phyloP scores from a whole-genome alignment of 768 basidiomycete genomes.

The Kwoniella sp. region DNA sequence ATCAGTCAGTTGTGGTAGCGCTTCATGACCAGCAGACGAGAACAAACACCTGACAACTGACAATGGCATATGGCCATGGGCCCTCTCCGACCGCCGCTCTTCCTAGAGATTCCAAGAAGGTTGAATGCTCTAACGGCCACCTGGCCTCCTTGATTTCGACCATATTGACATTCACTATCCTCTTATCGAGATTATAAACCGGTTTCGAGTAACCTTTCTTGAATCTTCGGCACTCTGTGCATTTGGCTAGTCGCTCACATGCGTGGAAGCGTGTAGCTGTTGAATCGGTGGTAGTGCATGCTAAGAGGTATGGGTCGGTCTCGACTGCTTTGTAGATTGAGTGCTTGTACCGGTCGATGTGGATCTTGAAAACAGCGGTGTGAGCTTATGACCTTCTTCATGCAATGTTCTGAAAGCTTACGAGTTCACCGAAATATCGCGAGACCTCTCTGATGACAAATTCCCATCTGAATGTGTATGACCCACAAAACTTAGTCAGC shows the following conservation, averaged over 20 bases:
- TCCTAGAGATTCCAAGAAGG: conserved; percentile 58
- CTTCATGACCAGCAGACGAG: too few relatives aligned
- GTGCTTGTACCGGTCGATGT: conserved; percentile 86
- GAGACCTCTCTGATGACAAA: conserved; percentile 79
- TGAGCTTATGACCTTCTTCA: too few relatives aligned
- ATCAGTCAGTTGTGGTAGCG: neutral
- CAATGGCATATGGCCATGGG: conserved; percentile 65
- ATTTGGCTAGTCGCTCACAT: conserved; percentile 81
- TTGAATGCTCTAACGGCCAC: conserved; percentile 63
- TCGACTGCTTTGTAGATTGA: conserved; percentile 69
- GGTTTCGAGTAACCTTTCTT: conserved; percentile 53
- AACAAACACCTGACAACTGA: conserved; percentile 45
- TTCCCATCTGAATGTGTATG: too few relatives aligned
- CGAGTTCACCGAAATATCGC: conserved; percentile 62
- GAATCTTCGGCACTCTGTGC: conserved; percentile 53
- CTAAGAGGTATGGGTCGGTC: conserved; percentile 58
- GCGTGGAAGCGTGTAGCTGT: conserved; percentile 81
- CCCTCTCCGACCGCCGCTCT: conserved; percentile 37
- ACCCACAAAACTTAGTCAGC: too few relatives aligned
- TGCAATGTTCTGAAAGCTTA: conserved; percentile 3
- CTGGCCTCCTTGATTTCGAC: conserved; percentile 67
- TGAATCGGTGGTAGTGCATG: conserved; percentile 40
- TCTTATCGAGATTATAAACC: conserved; percentile 36
- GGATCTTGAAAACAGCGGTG: conserved; percentile 66
- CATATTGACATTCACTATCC: conserved; percentile 81